phyloP scores from a whole-genome alignment of 352 stramenopile species.

The Phytophthora pisi region DNA sequence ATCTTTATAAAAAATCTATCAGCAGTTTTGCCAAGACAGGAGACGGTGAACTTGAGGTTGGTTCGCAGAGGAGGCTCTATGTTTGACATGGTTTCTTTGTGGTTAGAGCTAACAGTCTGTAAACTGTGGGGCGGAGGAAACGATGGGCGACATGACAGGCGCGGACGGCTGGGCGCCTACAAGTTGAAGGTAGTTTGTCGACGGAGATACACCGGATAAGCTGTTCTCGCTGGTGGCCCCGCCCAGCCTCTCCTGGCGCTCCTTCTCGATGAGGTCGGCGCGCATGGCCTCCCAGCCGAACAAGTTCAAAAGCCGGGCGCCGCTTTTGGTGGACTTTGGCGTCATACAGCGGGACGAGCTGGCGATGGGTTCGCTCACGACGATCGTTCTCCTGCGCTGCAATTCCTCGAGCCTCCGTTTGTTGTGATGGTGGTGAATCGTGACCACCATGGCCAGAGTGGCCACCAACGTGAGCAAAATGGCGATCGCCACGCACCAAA shows the following conservation, averaged over 20 bases:
- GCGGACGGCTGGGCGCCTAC: constrained; percentile 22
- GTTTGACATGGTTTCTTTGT: constrained; percentile 1
- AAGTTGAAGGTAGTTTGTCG: constrained; percentile 29
- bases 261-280: constrained; percentile 49
- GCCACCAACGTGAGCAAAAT: constrained; percentile 33
- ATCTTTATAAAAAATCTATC: not conserved
- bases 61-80: not conserved
- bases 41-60: not conserved
- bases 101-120: constrained; percentile 18
- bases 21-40: not conserved
- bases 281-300: constrained; percentile 56
- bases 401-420: constrained; percentile 24
- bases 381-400: constrained; percentile 14
- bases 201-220: constrained; percentile 16
- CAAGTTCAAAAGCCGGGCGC: constrained; percentile 35
- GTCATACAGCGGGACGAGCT: constrained; percentile 7
- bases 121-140: constrained; percentile 23
- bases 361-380: constrained; percentile 21
- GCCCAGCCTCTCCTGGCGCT: constrained; percentile 25
- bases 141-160: constrained; percentile 25
- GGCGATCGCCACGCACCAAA: constrained; percentile 32
- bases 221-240: constrained; percentile 5
- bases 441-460: constrained; percentile 26
- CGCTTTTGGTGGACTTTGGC: constrained; percentile 29
- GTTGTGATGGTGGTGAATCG: constrained; percentile 22